Conservation (phyloP, 192 early-diverging fungal genomes). For the Backusella sp. region DNA sequence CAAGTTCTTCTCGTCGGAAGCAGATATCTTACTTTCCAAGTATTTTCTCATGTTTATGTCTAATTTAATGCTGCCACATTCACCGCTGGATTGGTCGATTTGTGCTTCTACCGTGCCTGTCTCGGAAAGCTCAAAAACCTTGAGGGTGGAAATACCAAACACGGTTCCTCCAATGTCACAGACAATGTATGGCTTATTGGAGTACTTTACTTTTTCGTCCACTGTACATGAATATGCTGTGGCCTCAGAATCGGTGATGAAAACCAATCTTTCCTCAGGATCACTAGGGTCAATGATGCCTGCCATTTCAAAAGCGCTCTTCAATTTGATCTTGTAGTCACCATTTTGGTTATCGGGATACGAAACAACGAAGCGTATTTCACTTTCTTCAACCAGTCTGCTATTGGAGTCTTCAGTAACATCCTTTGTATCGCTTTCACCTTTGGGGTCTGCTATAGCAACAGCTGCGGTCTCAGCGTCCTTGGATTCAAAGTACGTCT, state of each 20-base stretch:
- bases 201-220: background rate
- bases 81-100: background rate
- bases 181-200: background rate
- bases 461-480: no score
- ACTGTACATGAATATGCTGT: no score
- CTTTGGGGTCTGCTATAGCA: no score
- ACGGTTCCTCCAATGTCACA: background rate
- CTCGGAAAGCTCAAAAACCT: background rate
- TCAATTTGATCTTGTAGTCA: background rate
- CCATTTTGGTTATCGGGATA: background rate
- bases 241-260: no score
- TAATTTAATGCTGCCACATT: background rate
- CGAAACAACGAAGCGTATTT: background rate
- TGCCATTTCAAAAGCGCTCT: background rate
- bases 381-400: background rate
- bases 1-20: background rate
- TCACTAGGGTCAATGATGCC: background rate
- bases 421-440: no score
- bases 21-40: background rate
- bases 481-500: no score
- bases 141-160: background rate
- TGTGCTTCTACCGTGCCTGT: background rate
- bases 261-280: no score
- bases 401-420: no score
- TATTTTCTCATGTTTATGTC: background rate